Evolutionary conservation across 2,329 filamentous ascomycete genomes (phyloP).

Genomic region (Coniella lustricola): DNA sequence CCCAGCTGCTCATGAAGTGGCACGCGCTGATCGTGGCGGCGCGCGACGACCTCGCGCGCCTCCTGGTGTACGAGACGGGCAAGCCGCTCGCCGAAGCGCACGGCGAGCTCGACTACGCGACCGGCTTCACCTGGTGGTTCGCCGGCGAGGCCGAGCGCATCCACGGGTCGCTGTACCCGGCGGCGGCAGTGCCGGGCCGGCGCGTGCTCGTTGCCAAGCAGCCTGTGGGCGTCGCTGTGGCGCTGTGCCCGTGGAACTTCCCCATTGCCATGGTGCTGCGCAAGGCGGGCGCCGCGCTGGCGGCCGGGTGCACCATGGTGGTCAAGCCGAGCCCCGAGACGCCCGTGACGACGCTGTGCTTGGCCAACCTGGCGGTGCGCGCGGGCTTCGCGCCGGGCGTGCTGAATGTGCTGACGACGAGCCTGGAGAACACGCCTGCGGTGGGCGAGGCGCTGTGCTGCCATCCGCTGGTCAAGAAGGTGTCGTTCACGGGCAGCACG

Average conservation of each 20-base stretch:
- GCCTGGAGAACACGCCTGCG: slow-evolving; percentile 35
- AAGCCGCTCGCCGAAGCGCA: slow-evolving; percentile 48
- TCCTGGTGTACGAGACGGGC: slow-evolving; percentile 44
- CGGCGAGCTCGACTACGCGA: slow-evolving; percentile 49
- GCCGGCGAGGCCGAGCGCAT: slow-evolving; percentile 41
- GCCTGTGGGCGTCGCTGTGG: slow-evolving; percentile 61
- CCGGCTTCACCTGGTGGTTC: slow-evolving; percentile 51
- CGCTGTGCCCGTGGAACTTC: slow-evolving; percentile 69
- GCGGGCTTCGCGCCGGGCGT: slow-evolving; percentile 72
- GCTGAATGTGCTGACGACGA: slow-evolving; percentile 46
- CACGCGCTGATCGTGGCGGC: slow-evolving; percentile 28
- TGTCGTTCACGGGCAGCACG: slow-evolving; percentile 73
- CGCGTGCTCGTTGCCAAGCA: slow-evolving; percentile 69
- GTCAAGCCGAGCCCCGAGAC: slow-evolving; percentile 68
- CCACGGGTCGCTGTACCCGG: slow-evolving; percentile 53
- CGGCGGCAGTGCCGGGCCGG: slow-evolving; percentile 50
- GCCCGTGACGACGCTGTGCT: slow-evolving; percentile 62
- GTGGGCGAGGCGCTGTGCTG: slow-evolving; percentile 40
- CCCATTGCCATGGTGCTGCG: slow-evolving; percentile 60
- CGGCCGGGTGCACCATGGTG: slow-evolving; percentile 69
- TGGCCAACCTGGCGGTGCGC: slow-evolving; percentile 59
- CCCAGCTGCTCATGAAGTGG: slow-evolving; percentile 30
- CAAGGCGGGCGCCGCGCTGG: slow-evolving; percentile 61
- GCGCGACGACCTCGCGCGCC: slow-evolving; percentile 31
- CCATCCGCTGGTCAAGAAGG: slow-evolving; percentile 46